Evolutionary conservation across 768 basidiomycete species (phyloP).

Genomic region (Leccinum disarticulatum): DNA sequence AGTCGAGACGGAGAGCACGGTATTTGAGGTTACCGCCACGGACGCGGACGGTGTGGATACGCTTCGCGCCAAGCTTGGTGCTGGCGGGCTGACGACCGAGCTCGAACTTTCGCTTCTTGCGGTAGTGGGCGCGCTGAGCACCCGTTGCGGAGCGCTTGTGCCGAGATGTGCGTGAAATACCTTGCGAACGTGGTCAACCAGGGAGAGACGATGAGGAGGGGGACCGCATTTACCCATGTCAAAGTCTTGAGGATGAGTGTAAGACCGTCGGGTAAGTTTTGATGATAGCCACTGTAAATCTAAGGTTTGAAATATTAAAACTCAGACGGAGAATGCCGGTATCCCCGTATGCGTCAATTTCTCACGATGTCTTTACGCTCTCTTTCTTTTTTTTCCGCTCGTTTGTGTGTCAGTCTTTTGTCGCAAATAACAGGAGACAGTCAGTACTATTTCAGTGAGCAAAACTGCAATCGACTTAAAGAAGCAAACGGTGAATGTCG

Average conservation of each 20-base stretch:
- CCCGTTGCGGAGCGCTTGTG: constrained; percentile 96
- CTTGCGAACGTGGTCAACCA: constrained; percentile 40
- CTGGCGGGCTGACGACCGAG: constrained; percentile 96
- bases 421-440: too few species aligned
- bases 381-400: too few species aligned
- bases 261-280: constrained; percentile 39
- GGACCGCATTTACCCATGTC: constrained; percentile 69
- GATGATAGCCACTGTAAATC: constrained; percentile 50
- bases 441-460: too few species aligned
- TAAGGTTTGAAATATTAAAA: constrained; percentile 35
- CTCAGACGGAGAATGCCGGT: constrained; percentile 30
- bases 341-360: too few species aligned
- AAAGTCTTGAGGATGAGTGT: constrained; percentile 66
- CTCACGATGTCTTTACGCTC: too few species aligned
- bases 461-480: too few species aligned
- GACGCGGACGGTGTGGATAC: constrained; percentile 91
- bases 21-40: constrained; percentile 96
- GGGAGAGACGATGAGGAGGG: constrained; percentile 5
- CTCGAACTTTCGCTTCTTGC: constrained; percentile 99
- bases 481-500: too few species aligned
- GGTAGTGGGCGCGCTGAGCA: constrained; percentile 90
- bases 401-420: too few species aligned
- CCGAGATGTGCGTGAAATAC: constrained; percentile 96
- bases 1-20: constrained; percentile 94
- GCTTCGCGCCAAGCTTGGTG: constrained; percentile 96